Evolutionary conservation across 768 basidiomycete genomes (phyloP).

Genomic region (Collybia sordida): DNA sequence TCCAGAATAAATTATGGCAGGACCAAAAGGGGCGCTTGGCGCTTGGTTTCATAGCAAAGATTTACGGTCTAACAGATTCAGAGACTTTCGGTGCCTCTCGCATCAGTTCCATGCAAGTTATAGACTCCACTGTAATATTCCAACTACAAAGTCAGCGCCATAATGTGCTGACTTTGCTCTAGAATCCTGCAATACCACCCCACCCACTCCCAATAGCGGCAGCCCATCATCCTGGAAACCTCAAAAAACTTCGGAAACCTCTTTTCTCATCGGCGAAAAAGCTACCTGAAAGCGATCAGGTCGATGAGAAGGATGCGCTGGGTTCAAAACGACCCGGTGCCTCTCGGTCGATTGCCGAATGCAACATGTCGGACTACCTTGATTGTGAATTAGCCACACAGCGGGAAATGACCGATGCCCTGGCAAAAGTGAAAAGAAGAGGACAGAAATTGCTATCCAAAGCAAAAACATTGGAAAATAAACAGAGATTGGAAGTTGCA

Average conservation of each 20-base stretch:
- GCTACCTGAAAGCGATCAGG: neutral
- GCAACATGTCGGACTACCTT: slow-evolving; percentile 18
- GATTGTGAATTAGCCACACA: slow-evolving; percentile 23
- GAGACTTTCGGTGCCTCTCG: neutral
- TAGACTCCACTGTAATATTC: too few relatives aligned
- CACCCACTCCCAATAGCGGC: slow-evolving; percentile 42
- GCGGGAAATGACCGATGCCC: slow-evolving; percentile 21
- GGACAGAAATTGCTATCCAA: slow-evolving; percentile 7
- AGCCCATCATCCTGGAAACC: slow-evolving; percentile 40
- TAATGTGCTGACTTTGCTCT: neutral
- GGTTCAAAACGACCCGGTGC: neutral
- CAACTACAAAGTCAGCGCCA: too few relatives aligned
- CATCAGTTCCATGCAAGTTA: too few relatives aligned
- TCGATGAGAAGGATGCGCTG: neutral
- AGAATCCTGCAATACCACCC: slow-evolving; percentile 3
- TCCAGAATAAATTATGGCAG: slow-evolving; percentile 23
- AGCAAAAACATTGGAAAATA: slow-evolving; percentile 1
- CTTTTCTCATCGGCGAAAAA: slow-evolving; percentile 19
- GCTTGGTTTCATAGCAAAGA: slow-evolving; percentile 25
- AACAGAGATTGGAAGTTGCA: neutral
- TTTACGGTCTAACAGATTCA: slow-evolving; percentile 22
- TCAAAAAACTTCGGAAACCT: slow-evolving; percentile 31
- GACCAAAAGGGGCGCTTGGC: slow-evolving; percentile 20
- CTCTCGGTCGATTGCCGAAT: slow-evolving; percentile 4
- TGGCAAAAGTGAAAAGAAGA: slow-evolving; percentile 13